Evolutionary conservation across 345 rosid species (phyloP), one percentile per base, ranked within the genome.

Genomic region (Gossypium raimondii): DNA sequence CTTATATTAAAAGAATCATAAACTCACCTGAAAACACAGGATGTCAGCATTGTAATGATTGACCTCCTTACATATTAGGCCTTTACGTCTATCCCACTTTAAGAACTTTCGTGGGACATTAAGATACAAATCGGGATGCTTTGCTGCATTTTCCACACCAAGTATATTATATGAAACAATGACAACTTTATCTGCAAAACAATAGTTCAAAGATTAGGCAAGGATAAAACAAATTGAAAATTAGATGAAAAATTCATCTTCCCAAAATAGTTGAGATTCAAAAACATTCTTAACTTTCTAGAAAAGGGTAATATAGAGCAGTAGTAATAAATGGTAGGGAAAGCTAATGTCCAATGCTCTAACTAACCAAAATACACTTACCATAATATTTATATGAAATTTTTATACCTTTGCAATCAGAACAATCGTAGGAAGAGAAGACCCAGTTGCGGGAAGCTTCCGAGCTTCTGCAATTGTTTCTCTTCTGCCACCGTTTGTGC

Each of bases 1-100:
- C 14, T 20, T 50, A 48, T 57, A 72, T 22, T 20, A 57, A 72
- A 57, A 55, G 65, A 14, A 47, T 9, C 56, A 22, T 18, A 27
- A 77, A 86, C 89, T 78, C 80, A 78, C 94, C 97, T 91, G 97
- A 76, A 91, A 88, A 78, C 97, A 91, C 73, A 91, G 74, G 66
- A 91, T 81, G 83, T 80, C 75, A 29, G 92, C 97, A 72, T 84
- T 73, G 25, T 91, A 91, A 63, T 58, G 77, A 75, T 79, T 84
- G 61, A 89, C 80, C 87, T 91, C 94, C 74, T 86, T 67, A 24
- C 82, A 76, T 76, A 91, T 88, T 71, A 87, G 86, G 81, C 79
- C 80, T 66, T 87, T 91, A 76, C 97, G 88, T 75, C 82, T 65
- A 75, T 67, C 82, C 94, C 97, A 91, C 72, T 82, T 77, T 75